A percentile compares a stretch with the other conserved stretches of the same genome.
Evolutionary conservation across 495 filamentous ascomycete species (phyloP).

Genomic region (Gamarada debralockiae): DNA sequence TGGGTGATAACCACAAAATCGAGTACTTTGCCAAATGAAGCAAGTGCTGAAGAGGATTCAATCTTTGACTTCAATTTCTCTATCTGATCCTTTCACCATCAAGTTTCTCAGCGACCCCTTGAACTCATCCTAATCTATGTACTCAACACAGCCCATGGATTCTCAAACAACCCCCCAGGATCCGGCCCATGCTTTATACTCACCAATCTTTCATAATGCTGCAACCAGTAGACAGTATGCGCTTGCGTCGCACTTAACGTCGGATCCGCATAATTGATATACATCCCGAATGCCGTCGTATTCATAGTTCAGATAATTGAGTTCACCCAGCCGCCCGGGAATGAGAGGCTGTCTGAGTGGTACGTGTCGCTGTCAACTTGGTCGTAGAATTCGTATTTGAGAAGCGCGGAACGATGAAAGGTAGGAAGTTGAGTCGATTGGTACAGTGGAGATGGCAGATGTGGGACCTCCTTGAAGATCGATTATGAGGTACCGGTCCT

Average conservation of each 20-base stretch:
- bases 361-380: constrained; percentile 36
- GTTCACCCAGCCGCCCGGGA: constrained; percentile 39
- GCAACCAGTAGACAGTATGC: constrained; percentile 51
- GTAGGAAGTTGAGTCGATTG: constrained; percentile 48
- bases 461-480: constrained; percentile 46
- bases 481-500: constrained; percentile 39
- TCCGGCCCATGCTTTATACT: constrained; percentile 51
- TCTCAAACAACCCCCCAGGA: constrained; percentile 53
- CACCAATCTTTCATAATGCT: constrained; percentile 37
- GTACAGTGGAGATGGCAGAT: constrained; percentile 37
- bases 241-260: constrained; percentile 34
- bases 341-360: constrained; percentile 34
- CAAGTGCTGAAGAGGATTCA: neutral
- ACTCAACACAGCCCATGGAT: constrained; percentile 44
- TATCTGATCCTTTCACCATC: too few relatives aligned
- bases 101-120: too few relatives aligned
- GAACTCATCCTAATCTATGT: too few relatives aligned
- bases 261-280: constrained; percentile 72
- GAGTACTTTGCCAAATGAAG: too few relatives aligned
- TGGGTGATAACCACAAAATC: too few relatives aligned
- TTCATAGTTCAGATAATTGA: constrained; percentile 29
- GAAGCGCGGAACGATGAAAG: constrained; percentile 52
- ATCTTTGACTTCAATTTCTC: too few relatives aligned
- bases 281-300: constrained; percentile 43
- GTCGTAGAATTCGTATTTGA: constrained; percentile 56